phyloP scores from a whole-genome alignment of 176 grass and related monocot species.

The Ensete glaucum region DNA sequence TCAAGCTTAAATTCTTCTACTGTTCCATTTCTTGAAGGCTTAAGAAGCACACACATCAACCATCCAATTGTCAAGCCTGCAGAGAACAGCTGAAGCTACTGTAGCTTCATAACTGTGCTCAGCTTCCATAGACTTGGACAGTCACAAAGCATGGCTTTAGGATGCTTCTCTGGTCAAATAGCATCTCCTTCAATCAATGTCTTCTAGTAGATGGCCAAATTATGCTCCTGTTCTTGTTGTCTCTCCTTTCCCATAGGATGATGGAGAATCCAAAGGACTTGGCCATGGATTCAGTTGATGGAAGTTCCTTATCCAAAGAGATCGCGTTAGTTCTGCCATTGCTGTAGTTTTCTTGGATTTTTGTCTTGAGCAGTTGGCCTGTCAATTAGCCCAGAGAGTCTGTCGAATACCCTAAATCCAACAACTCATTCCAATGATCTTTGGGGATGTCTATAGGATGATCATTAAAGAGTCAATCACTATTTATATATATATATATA shows the following conservation, averaged over 20 bases:
- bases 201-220: background rate
- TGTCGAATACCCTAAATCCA: too few relatives aligned
- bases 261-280: conserved; percentile 1
- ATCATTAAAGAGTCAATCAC: too few relatives aligned
- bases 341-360: background rate
- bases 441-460: too few relatives aligned
- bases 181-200: background rate
- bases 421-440: too few relatives aligned
- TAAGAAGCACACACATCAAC: too few relatives aligned
- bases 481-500: too few relatives aligned
- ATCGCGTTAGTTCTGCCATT: background rate
- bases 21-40: too few relatives aligned
- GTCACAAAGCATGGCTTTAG: background rate
- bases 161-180: background rate
- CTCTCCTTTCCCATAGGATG: background rate
- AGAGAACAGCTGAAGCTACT: too few relatives aligned
- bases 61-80: too few relatives aligned
- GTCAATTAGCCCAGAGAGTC: background rate
- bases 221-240: background rate
- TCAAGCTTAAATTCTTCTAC: too few relatives aligned
- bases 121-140: background rate
- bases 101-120: too few relatives aligned
- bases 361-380: background rate
- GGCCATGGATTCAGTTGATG: background rate
- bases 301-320: background rate